Evolutionary conservation across 2,329 filamentous ascomycete genomes (phyloP), one percentile per base, ranked within the genome.

Genomic region (Hirsutella rhossiliensis): DNA sequence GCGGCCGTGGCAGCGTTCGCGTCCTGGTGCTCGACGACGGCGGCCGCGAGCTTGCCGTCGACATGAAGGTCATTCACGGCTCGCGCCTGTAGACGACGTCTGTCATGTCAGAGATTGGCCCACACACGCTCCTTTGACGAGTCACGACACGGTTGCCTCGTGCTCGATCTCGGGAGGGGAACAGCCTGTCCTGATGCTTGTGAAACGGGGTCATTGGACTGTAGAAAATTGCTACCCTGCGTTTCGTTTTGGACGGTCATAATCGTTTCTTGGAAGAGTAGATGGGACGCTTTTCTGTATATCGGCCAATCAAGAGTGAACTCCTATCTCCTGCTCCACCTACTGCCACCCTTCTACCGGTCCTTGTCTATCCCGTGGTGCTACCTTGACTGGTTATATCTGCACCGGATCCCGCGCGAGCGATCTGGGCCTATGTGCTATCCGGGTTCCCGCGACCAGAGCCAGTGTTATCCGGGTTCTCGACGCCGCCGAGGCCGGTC

Each of bases 11-110:
- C 67, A 88, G 82, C 63, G 85, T 98, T 62, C 87, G 92, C 56
- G 88, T 94, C 61, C 82, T 97, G 50, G 92, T 98, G 67, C 89
- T 98, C 71, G 87, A 81, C 67, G 92, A 98, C 68, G 76, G 83
- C 59, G 89, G 88, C 58, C 81, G 84, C 60, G 92, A 98, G 80
- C 81, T 98, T 62, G 89, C 85, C 57, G 92, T 98, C 56, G 92
- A 98, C 79, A 92, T 94, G 81, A 97, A 96, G 85, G 85, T 94
- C 63, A 85, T 97, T 63, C 92, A 98, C 73, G 78, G 78, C 62
- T 80, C 78, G 54, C 75, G 75, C 59, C 68, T 82, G 65, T 82
- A 80, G 71, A 51, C 45, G 31, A 42, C 9, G 43, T 18, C 34
- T 29, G n/a, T 17, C 28, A 17, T 30, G 15, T 27, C 39, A 13